Evolutionary conservation across 176 grass and related monocot genomes (phyloP).

Genomic region (Chloris gayana): DNA sequence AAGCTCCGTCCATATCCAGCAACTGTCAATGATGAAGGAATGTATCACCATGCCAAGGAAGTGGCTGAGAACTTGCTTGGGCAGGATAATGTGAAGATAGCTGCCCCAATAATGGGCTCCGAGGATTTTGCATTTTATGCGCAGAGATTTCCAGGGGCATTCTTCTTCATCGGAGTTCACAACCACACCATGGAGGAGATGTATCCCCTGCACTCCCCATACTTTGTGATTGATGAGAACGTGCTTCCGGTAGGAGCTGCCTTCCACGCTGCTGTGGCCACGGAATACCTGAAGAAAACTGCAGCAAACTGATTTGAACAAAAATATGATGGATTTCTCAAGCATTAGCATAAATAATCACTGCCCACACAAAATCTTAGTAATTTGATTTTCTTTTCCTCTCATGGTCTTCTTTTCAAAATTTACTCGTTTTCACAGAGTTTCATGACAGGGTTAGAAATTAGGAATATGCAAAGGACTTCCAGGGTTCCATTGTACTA

Average conservation of each 20-base stretch:
- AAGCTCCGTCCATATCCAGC: slow-evolving; percentile 50
- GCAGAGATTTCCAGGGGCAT: slow-evolving; percentile 45
- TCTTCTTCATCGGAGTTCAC: slow-evolving; percentile 54
- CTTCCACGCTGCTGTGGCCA: slow-evolving; percentile 59
- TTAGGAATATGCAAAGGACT: not conserved
- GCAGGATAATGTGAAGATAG: slow-evolving; percentile 36
- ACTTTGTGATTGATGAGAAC: slow-evolving; percentile 64
- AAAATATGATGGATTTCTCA: not conserved
- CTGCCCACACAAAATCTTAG: not conserved
- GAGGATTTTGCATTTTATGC: slow-evolving; percentile 77
- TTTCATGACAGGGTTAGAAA: not conserved
- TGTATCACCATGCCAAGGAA: slow-evolving; percentile 55
- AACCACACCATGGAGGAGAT: slow-evolving; percentile 24
- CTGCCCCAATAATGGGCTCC: not conserved
- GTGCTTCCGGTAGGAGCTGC: slow-evolving; percentile 61
- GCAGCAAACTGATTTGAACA: not conserved
- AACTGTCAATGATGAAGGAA: slow-evolving; percentile 49
- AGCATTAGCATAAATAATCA: not conserved
- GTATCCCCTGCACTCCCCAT: slow-evolving; percentile 57
- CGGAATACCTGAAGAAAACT: slow-evolving; percentile 59
- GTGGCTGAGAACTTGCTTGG: slow-evolving; percentile 59
- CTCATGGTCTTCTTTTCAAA: not conserved
- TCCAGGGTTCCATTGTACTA: not conserved
- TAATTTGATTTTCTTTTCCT: not conserved
- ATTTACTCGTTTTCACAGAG: not conserved